phyloP scores from a whole-genome alignment of 768 basidiomycete genomes.

The Amanita fuliginea region DNA sequence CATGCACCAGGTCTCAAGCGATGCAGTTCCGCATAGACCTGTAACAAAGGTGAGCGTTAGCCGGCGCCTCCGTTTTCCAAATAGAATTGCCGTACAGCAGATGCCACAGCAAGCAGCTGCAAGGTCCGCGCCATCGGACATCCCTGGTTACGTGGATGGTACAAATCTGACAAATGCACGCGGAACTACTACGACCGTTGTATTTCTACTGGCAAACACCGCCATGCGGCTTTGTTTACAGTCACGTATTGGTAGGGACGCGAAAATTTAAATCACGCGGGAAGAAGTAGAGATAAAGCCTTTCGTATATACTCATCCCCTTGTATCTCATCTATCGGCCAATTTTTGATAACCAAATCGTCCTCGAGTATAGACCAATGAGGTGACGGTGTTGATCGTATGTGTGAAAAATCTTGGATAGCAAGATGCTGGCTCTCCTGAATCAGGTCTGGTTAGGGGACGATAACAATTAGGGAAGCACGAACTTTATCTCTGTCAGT shows the following conservation, averaged over 20 bases:
- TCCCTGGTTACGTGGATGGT: background rate
- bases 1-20: conserved; percentile 17
- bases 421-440: conserved; percentile 29
- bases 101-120: conserved; percentile 16
- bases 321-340: conserved; percentile 5
- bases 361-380: conserved; percentile 43
- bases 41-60: background rate
- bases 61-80: no score
- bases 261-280: background rate
- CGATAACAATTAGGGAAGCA: background rate
- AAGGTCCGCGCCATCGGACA: conserved; percentile 7
- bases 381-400: conserved; percentile 64
- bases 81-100: conserved; percentile 13
- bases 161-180: no score
- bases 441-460: background rate
- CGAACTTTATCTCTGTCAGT: background rate
- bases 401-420: conserved; percentile 83
- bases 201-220: no score
- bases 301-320: conserved; percentile 8
- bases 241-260: no score
- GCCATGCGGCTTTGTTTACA: no score
- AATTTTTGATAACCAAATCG: conserved; percentile 2
- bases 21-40: conserved; percentile 11
- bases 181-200: no score
- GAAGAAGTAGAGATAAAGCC: conserved; percentile 2